Conservation (phyloP, 495 filamentous ascomycete genomes). For the Aspergillus avenaceus region DNA sequence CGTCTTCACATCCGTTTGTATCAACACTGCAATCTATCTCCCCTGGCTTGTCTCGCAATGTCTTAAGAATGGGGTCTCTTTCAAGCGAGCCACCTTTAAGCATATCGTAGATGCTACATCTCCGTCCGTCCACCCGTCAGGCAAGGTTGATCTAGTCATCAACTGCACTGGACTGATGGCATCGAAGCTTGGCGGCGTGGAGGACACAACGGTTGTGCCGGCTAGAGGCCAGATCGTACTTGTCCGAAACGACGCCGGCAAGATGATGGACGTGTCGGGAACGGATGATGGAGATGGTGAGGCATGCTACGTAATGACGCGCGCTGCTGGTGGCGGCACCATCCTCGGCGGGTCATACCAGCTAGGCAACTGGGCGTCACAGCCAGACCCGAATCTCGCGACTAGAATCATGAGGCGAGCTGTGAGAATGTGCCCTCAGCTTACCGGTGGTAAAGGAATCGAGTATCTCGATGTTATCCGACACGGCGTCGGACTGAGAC, state of each 20-base stretch:
- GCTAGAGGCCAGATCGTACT: slow-evolving; percentile 80
- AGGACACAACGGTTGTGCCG: slow-evolving; percentile 64
- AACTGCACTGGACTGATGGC: slow-evolving; percentile 77
- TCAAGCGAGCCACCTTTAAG: slow-evolving; percentile 53
- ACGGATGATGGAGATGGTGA: slow-evolving; percentile 74
- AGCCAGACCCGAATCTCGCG: slow-evolving; percentile 70
- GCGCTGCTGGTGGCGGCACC: slow-evolving; percentile 67
- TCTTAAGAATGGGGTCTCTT: slow-evolving; percentile 59
- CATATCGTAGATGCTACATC: slow-evolving; percentile 63
- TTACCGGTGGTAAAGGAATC: slow-evolving; percentile 60
- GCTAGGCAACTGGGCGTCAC: slow-evolving; percentile 69
- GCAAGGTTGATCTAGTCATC: slow-evolving; percentile 60
- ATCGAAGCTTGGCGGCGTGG: slow-evolving; percentile 71
- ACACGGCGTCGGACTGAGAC: slow-evolving; percentile 78
- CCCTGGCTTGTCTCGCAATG: slow-evolving; percentile 79
- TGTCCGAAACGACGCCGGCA: slow-evolving; percentile 67
- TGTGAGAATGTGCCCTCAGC: slow-evolving; percentile 60
- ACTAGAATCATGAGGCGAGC: slow-evolving; percentile 76
- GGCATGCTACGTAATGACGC: slow-evolving; percentile 72
- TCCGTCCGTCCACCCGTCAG: slow-evolving; percentile 49
- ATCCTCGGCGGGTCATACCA: slow-evolving; percentile 80
- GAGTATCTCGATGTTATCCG: slow-evolving; percentile 71
- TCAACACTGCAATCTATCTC: slow-evolving; percentile 85
- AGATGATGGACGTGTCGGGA: slow-evolving; percentile 62
- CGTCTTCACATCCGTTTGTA: slow-evolving; percentile 78